Evolutionary conservation across 1,284 basidiomycete species (phyloP), one percentile per base, ranked within the genome.

Genomic region (Ganoderma lingzhi): DNA sequence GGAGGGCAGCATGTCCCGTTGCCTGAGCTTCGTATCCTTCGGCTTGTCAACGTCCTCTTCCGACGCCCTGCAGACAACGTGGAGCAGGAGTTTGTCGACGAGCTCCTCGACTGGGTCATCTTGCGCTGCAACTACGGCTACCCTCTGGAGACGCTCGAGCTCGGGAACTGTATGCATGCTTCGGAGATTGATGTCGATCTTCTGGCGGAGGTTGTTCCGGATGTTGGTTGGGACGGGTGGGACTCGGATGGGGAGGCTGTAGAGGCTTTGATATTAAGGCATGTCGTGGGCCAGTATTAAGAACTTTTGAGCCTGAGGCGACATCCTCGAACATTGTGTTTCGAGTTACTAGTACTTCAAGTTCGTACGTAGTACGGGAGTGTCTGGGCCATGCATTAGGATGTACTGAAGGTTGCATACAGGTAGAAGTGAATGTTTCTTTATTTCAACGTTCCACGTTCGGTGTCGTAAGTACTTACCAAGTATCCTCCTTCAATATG

Each of bases 221-320:
- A 66, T 44, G 48, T 66, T 23, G 23, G 37, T 10, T 66, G 65
- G 65, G 65, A 66, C 32, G 48, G 17, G n/a, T 55, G 30, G 45
- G 65, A 66, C 59, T 1, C 3, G 51, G 65, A 62, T 3, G 48
- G 48, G 23, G 48, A 51, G 19, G 9, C 48, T 51, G n/a, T 28
- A n/a, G 48, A 28, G 23, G 48, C 9, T n/a, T n/a, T 9, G 48
- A 28, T 51, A 19, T 9, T 41, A 41, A 41, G 39, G 12, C 39
- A 41, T 14, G 39, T 41, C 39, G 10, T 10, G 39, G 10, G 39
- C 39, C 39, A 12, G 39, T 14, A 9, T 2, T 41, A 41, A 41
- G 39, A 9, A 9, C 39, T 41, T 41, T 41, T 9, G 39, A 41
- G 39, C 6, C 39, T 9, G 39, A 41, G 39, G 39, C 39, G 12